Conservation (phyloP, 768 basidiomycete species). For the Cystofilobasidium capitatum region DNA sequence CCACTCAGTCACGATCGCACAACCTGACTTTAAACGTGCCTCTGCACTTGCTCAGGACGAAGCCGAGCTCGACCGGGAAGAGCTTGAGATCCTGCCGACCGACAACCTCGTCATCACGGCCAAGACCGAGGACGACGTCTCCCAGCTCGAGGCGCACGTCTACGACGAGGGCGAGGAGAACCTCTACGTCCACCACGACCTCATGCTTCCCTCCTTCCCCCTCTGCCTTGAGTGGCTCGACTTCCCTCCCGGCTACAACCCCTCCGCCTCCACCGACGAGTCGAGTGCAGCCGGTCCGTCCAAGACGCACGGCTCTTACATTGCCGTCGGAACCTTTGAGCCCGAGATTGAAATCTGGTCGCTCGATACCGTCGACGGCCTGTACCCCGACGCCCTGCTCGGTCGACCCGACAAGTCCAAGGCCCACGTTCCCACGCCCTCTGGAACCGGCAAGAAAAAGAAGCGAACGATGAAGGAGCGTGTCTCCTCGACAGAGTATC, state of each 20-base stretch:
- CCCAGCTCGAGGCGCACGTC: conserved; percentile 88
- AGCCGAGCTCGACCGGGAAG: conserved; percentile 74
- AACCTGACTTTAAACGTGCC: neutral
- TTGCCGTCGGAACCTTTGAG: conserved; percentile 93
- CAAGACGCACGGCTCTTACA: conserved; percentile 62
- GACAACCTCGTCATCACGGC: conserved; percentile 88
- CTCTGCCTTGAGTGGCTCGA: conserved; percentile 99
- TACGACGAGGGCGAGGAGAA: conserved; percentile 78
- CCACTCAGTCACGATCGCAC: neutral
- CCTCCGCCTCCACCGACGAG: conserved; percentile 18
- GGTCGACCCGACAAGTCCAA: conserved; percentile 78
- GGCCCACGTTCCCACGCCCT: conserved; percentile 62
- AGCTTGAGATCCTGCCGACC: conserved; percentile 75
- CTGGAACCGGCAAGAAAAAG: conserved; percentile 46
- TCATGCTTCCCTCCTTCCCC: conserved; percentile 94
- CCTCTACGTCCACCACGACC: conserved; percentile 91
- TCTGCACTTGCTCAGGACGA: conserved; percentile 36
- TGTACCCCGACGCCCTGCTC: conserved; percentile 85
- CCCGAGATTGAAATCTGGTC: conserved; percentile 99
- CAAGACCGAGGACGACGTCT: conserved; percentile 93
- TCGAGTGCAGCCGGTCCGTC: conserved; percentile 29
- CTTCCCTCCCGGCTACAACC: conserved; percentile 54
- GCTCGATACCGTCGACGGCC: conserved; percentile 79
- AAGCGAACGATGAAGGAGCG: conserved; percentile 38
- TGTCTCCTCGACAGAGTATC: conserved; percentile 53